These are phyloP conservation scores for Balamuthia mandrillaris DNA, from an alignment of 208 protist species.

Conservation along the genomic window DNA sequence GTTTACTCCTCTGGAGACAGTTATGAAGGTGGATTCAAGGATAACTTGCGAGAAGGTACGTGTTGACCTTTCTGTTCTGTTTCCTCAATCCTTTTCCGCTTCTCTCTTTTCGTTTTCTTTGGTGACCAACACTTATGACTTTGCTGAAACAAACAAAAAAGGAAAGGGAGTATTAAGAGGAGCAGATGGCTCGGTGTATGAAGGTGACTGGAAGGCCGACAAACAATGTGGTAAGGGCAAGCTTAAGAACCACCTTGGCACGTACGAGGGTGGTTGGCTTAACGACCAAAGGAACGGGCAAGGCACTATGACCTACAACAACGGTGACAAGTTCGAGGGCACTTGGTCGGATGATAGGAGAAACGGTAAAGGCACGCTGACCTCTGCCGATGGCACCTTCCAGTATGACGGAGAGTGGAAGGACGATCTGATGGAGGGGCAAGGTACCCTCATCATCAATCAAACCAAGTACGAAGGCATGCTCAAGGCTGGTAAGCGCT, in stretches of 20 bases:
- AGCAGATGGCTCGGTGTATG: background rate
- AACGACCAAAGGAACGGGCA: background rate
- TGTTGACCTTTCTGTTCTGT: too few relatives aligned
- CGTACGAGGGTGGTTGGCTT: background rate
- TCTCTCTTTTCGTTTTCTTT: too few relatives aligned
- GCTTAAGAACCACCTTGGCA: background rate
- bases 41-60: background rate
- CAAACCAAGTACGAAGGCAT: background rate
- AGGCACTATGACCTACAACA: background rate
- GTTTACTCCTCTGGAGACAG: background rate
- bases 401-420: conserved; percentile 20
- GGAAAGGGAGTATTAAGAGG: background rate
- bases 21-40: background rate
- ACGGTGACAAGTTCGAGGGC: background rate
- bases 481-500: background rate
- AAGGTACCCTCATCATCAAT: background rate
- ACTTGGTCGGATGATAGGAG: background rate
- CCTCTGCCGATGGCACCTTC: background rate
- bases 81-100: too few relatives aligned
- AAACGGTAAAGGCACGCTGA: background rate
- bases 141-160: too few relatives aligned
- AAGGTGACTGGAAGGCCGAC: conserved; percentile 7
- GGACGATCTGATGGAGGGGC: background rate
- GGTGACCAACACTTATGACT: too few relatives aligned
- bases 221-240: background rate